These are phyloP conservation scores for Exophiala dermatitidis DNA, from an alignment of 2,329 filamentous ascomycete genomes.

Conservation along the genomic window DNA sequence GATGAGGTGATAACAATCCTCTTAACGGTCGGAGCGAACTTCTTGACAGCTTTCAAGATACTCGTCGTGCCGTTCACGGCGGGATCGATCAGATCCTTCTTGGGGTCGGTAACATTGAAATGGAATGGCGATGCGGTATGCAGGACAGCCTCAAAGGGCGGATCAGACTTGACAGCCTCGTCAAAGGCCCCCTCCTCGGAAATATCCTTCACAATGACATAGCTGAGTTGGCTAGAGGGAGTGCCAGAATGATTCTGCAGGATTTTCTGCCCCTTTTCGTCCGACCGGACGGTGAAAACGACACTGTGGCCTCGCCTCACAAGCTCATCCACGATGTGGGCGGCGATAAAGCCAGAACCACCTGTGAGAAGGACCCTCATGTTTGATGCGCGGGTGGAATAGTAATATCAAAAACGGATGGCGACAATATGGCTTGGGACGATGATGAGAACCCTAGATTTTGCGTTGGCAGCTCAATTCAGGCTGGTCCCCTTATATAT, in stretches of 20 bases:
- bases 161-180: constrained; percentile 52
- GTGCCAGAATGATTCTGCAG: constrained; percentile 46
- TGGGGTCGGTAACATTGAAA: constrained; percentile 61
- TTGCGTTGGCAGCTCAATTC: too few relatives aligned
- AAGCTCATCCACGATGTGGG: constrained; percentile 55
- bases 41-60: constrained; percentile 56
- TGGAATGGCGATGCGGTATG: constrained; percentile 71
- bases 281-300: constrained; percentile 56
- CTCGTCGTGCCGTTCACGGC: constrained; percentile 58
- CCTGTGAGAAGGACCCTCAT: constrained; percentile 40
- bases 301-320: constrained; percentile 52
- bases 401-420: neutral
- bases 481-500: too few relatives aligned
- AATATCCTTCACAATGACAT: constrained; percentile 65
- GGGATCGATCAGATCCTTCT: constrained; percentile 54
- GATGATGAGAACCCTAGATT: too few relatives aligned
- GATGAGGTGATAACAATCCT: constrained; percentile 65
- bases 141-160: constrained; percentile 64
- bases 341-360: constrained; percentile 59
- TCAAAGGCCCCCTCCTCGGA: constrained; percentile 63
- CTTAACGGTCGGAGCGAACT: constrained; percentile 58
- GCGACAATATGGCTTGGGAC: too few relatives aligned
- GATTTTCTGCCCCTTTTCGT: constrained; percentile 56
- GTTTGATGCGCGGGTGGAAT: constrained; percentile 25
- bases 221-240: constrained; percentile 53